Evolutionary conservation across 257 asterid genomes (phyloP).

Genomic region (Penstemon eatonii): DNA sequence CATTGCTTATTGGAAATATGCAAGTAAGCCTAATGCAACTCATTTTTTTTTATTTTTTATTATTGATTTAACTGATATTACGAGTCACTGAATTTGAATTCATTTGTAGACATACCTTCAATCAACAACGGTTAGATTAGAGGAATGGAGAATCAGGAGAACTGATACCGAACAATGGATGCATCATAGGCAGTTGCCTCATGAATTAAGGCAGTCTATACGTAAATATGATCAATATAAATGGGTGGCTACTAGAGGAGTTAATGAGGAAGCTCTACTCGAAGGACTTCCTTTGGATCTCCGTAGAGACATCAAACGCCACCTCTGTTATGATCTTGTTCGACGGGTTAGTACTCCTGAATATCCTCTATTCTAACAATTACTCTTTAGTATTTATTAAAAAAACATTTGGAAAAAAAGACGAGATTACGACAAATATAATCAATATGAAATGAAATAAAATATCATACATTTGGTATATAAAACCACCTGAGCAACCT

Average conservation of each 20-base stretch:
- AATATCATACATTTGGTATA: too few relatives aligned
- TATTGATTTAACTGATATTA: neutral
- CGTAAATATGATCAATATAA: slow-evolving; percentile 90
- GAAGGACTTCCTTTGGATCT: slow-evolving; percentile 89
- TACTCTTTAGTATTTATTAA: neutral
- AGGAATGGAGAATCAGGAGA: slow-evolving; percentile 91
- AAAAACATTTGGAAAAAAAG: too few relatives aligned
- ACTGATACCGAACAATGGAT: slow-evolving; percentile 97
- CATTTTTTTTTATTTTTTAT: neutral
- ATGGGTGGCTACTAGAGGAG: slow-evolving; percentile 95
- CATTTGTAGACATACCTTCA: slow-evolving; percentile 83
- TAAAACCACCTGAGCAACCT: too few relatives aligned
- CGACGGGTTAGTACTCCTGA: slow-evolving; percentile 59
- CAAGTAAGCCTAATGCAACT: slow-evolving; percentile 50
- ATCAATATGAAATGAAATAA: too few relatives aligned
- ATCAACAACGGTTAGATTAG: slow-evolving; percentile 86
- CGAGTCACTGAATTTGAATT: neutral
- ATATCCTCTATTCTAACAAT: neutral
- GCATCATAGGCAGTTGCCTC: slow-evolving; percentile 96
- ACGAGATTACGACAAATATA: too few relatives aligned
- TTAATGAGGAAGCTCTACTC: slow-evolving; percentile 79
- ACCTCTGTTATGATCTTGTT: slow-evolving; percentile 90
- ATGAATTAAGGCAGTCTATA: slow-evolving; percentile 75
- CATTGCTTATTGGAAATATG: slow-evolving; percentile 93
- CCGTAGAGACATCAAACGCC: slow-evolving; percentile 93